Evolutionary conservation across 352 stramenopile species (phyloP), one percentile per base, ranked within the genome.

Genomic region (Globisporangium cylindrosporum): DNA sequence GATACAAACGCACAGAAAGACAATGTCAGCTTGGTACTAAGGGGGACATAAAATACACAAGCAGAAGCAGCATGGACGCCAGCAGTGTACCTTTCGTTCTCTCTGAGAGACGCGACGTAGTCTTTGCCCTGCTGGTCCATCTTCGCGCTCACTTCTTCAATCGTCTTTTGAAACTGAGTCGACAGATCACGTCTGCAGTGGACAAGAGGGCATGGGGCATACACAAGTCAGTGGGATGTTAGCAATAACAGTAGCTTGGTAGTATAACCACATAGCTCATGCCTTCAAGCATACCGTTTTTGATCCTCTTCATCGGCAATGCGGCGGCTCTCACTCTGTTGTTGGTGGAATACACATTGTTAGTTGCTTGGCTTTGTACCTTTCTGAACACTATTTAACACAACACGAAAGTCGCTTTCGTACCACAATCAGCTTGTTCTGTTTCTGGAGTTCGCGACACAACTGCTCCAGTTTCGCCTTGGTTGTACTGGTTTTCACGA

Each of bases 51-150:
- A 18, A 14, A 43, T 46, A 46, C 38, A 46, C 49, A 10, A 56
- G 9, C 8, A 32, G 14, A 32, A 22, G 49, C 24, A 8, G 5
- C 10, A 56, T 59, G 20, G 36, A 27, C 15, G 18, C 12, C 14
- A 24, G 4, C 12, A 64, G 29, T 24, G 0, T 20, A 73, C 76
- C 72, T 88, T 68, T 96, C 88, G 62, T 96, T 96, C 56, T 96
- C 88, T 68, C 93, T 86, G 27, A 96, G 70, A 8, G 88, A 92
- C 3, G 82, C 70, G 59, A 96, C 80, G 69, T 96, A 94, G 71
- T 96, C 88, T 27, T 93, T 79, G 41, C 83, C 77, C 61, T 96
- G 86, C 53, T 93, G 80, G 41, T 96, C 88, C 88, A 96, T 96
- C 71, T 94, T 96, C n/a, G 75, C 66, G 71, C 88, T 93, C 56